These are phyloP conservation scores for Dictyostelium intermedium DNA, from an alignment of 78 protist genomes.

Conservation along the genomic window DNA sequence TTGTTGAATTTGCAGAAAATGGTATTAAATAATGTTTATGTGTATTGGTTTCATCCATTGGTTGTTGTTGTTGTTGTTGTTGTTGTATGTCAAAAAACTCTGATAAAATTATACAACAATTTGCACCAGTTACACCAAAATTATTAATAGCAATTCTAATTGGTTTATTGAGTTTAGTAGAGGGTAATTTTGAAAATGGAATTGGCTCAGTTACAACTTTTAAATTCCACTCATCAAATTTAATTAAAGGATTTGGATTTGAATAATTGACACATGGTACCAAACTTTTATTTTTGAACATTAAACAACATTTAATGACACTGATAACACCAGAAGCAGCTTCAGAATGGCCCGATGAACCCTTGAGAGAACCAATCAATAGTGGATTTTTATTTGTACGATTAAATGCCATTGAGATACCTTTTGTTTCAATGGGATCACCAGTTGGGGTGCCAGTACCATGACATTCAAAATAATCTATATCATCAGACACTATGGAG, in stretches of 20 bases:
- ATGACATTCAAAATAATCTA: slow-evolving; percentile 28
- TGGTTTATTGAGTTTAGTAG: neutral
- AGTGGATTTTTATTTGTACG: slow-evolving; percentile 4
- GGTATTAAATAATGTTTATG: slow-evolving; percentile 36
- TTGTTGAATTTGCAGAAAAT: slow-evolving; percentile 38
- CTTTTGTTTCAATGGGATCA: slow-evolving; percentile 24
- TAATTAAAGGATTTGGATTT: slow-evolving; percentile 34
- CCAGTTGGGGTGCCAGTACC: slow-evolving; percentile 60
- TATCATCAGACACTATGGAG: neutral
- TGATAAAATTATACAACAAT: slow-evolving; percentile 24
- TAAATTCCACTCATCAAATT: slow-evolving; percentile 68
- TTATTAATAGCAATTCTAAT: slow-evolving; percentile 5
- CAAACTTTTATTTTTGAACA: slow-evolving; percentile 2
- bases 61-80: neutral
- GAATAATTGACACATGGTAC: slow-evolving; percentile 34
- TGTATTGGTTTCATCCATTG: neutral
- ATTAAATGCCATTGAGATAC: slow-evolving; percentile 3
- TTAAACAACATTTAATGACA: slow-evolving; percentile 20
- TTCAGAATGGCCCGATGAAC: slow-evolving; percentile 32
- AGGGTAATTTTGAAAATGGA: neutral
- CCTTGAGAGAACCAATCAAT: slow-evolving; percentile 29
- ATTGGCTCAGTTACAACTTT: slow-evolving; percentile 39
- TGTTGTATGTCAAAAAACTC: slow-evolving; percentile 10
- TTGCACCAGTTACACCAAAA: slow-evolving; percentile 42
- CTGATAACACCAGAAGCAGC: slow-evolving; percentile 13